A percentile compares a stretch with the other conserved stretches of the same genome.
These are phyloP conservation scores for Keithomyces neogunnii DNA, from an alignment of 2,329 filamentous ascomycete genomes.

Conservation along the genomic window DNA sequence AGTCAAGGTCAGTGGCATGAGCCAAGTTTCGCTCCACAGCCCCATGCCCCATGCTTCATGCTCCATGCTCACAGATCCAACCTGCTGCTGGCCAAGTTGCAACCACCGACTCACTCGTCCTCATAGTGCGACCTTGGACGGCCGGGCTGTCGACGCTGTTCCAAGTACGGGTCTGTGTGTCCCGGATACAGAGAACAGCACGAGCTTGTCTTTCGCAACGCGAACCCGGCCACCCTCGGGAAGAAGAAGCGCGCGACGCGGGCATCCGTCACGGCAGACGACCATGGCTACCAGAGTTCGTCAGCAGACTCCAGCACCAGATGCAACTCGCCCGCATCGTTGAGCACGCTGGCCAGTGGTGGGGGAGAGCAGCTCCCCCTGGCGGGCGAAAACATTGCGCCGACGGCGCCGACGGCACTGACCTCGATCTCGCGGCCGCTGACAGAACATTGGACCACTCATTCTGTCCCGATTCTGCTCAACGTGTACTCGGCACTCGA, in stretches of 20 bases:
- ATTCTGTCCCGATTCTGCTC: conserved; percentile 30
- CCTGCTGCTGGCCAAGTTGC: too few relatives aligned
- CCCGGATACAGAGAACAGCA: conserved; percentile 31
- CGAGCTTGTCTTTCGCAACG: conserved; percentile 30
- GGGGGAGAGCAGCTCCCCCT: neutral
- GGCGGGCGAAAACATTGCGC: neutral
- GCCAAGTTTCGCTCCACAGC: neutral
- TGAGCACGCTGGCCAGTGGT: conserved; percentile 1
- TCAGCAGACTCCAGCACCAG: neutral
- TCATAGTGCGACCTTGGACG: conserved; percentile 30
- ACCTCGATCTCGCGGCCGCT: conserved; percentile 15
- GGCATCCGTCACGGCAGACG: conserved; percentile 3
- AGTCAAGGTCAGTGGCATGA: conserved; percentile 26
- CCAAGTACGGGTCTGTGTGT: conserved; percentile 30
- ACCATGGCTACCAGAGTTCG: neutral
- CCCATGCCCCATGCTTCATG: neutral
- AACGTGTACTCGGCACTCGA: conserved; percentile 26
- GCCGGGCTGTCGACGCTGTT: conserved; percentile 30
- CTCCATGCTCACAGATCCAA: too few relatives aligned
- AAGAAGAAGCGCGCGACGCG: conserved; percentile 25
- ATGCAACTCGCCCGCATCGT: conserved; percentile 1
- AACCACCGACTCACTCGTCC: neutral
- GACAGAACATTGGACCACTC: conserved; percentile 28
- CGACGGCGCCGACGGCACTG: conserved; percentile 7
- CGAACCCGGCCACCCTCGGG: conserved; percentile 18